Base-by-base conservation (phyloP, 306 rosid species). In the Sesbania bispinosa region DNA sequence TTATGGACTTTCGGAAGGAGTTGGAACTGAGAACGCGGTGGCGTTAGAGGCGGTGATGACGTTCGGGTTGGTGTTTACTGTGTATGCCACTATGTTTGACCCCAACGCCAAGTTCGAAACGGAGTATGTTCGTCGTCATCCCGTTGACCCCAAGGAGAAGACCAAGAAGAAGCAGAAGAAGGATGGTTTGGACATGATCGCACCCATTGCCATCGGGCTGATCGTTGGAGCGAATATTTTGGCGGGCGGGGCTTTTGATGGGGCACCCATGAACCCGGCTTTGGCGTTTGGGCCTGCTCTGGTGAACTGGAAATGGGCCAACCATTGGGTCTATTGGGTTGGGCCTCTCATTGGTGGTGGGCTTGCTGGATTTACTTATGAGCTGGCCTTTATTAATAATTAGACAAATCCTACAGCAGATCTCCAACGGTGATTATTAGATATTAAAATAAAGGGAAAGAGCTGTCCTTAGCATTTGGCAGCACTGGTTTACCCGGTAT, bases 261-360 rank as follows among this genome's bases (percentile, higher is more conserved):
- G 92, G 1, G 90, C 85, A 10, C 83, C 89, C 18, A 85, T 88
- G 87, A 88, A 88, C 87, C 93, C 90, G 2, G 87, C 87, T 1
- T 86, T 88, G 19, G 80, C 92, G 0, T 85, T 89, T 59, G 92
- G 96, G 18, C 87, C 93, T 0, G 86, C 93, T 0, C 0, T 89
- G 7, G 77, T 87, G 10, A 59, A 74, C 67, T 87, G 96, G 93
- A 68, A 11, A 7, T 89, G 90, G 93, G 7, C 1, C 0, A 48
- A 78, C 77, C 93, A 89, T 58, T 83, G 93, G 96, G 77, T 87
- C 13, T 87, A 85, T 50, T 89, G 96, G 96, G 82, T 32, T 7
- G 96, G 93, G 23, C 93, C 96, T 1, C 72, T 89, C 2, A 14
- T 85, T 33, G 96, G 96, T 0, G 89, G 76, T 9, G 90, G 80